Percentiles rank a stretch among this genome's conserved stretches.
These are phyloP conservation scores for Ophioceras dolichostomum DNA, from an alignment of 2,329 filamentous ascomycete species.

Conservation along the genomic window DNA sequence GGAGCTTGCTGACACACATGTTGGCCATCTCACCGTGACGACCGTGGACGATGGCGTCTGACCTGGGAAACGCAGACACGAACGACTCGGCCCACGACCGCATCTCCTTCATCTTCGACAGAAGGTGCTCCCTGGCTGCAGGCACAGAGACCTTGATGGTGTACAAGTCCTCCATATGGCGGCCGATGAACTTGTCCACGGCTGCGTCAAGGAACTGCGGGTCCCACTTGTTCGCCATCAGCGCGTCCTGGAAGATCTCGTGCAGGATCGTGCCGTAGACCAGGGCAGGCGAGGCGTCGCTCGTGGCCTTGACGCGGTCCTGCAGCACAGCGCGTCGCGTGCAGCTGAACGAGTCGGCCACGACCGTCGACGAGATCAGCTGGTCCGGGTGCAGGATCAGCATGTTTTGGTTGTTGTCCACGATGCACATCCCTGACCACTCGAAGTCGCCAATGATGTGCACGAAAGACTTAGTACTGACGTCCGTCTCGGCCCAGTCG, in stretches of 20 bases:
- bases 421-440: slow-evolving; percentile 56
- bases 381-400: slow-evolving; percentile 91
- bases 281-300: slow-evolving; percentile 65
- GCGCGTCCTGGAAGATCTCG: slow-evolving; percentile 85
- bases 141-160: slow-evolving; percentile 65
- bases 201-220: slow-evolving; percentile 49
- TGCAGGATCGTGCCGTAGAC: slow-evolving; percentile 91
- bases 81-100: slow-evolving; percentile 77
- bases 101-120: slow-evolving; percentile 71
- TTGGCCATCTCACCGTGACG: slow-evolving; percentile 63
- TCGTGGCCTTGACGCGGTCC: slow-evolving; percentile 86
- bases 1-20: slow-evolving; percentile 82
- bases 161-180: slow-evolving; percentile 81
- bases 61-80: slow-evolving; percentile 55
- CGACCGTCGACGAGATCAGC: slow-evolving; percentile 84
- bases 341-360: slow-evolving; percentile 93
- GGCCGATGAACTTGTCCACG: slow-evolving; percentile 58
- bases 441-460: slow-evolving; percentile 78
- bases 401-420: slow-evolving; percentile 74
- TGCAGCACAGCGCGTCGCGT: slow-evolving; percentile 84
- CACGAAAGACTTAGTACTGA: slow-evolving; percentile 55
- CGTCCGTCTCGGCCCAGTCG: slow-evolving; percentile 76
- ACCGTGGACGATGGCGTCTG: slow-evolving; percentile 65
- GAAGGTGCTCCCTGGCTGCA: slow-evolving; percentile 67
- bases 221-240: slow-evolving; percentile 76